Evolutionary conservation across 1,284 basidiomycete genomes (phyloP), one percentile per base, ranked within the genome.

Genomic region (Papiliotrema terrestris): DNA sequence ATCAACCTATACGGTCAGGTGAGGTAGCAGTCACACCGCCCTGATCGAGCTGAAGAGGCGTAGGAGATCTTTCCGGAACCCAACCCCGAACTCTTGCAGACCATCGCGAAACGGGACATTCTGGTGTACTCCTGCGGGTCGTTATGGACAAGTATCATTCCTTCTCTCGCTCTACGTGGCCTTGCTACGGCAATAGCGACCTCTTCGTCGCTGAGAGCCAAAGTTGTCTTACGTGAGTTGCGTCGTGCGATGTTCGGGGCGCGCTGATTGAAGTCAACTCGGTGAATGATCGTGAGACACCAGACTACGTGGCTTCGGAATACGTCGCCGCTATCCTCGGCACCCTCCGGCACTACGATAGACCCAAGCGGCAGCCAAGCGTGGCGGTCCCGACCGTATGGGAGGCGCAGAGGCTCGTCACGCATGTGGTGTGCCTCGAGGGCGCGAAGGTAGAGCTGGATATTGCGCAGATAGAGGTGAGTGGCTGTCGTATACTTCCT

Each of bases 51-150:
- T 45, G 22, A n/a, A 20, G 51, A 48, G 46, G 50, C 56, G 8
- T 64, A 79, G 71, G 91, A 95, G 76, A 88, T 97, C 49, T 87
- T 89, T 67, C 93, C 93, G 8, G 81, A 84, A 23, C 91, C 93
- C 0, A 95, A 94, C 69, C 83, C 85, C 1, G 88, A 89, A 43
- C 92, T 88, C 68, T 71, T 96, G 25, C 75, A 83, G 5, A 83
- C 83, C 37, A 77, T 97, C 2, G 74, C 77, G 1, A 76, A 81
- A n/a, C 83, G 83, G 53, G 83, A 87, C 61, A 81, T 88, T 1
- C 78, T 97, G 32, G 84, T 97, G 3, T 96, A 95, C 74, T 92
- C 90, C 2, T 94, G 91, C 71, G 92, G 91, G 1, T 94, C 91
- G 0, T 78, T 96, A 2, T 97, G 90, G 90, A 96, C 93, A 25